These are phyloP conservation scores for Phytophthora pluvialis DNA, from an alignment of 352 stramenopile species.

Conservation along the genomic window DNA sequence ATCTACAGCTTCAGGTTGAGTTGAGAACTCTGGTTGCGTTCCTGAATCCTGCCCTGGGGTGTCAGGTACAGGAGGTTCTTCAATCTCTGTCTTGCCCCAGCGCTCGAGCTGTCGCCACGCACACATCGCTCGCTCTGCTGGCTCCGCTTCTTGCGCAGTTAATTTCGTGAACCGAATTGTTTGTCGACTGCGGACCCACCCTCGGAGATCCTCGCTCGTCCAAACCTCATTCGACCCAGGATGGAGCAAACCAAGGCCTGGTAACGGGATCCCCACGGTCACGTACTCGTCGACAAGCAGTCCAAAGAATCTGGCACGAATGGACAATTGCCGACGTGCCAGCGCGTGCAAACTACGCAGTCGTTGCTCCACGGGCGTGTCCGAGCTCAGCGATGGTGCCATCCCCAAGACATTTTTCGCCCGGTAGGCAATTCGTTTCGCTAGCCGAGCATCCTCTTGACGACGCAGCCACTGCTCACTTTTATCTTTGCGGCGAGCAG, in stretches of 20 bases:
- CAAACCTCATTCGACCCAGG: slow-evolving; percentile 41
- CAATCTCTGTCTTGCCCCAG: slow-evolving; percentile 25
- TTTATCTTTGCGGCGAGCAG: slow-evolving; percentile 33
- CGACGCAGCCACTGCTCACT: slow-evolving; percentile 46
- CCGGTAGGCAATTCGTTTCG: slow-evolving; percentile 46
- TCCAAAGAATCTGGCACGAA: slow-evolving; percentile 62
- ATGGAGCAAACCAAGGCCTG: slow-evolving; percentile 44
- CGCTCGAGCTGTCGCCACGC: slow-evolving; percentile 41
- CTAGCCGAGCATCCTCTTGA: slow-evolving; percentile 38
- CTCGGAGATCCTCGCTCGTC: slow-evolving; percentile 57
- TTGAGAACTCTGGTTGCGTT: neutral
- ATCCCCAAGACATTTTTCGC: slow-evolving; percentile 48
- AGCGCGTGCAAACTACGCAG: slow-evolving; percentile 60
- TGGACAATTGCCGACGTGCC: slow-evolving; percentile 51
- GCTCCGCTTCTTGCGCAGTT: slow-evolving; percentile 18
- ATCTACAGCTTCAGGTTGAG: neutral
- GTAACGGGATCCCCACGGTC: slow-evolving; percentile 62
- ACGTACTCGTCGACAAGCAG: slow-evolving; percentile 69
- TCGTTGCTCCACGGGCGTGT: slow-evolving; percentile 43
- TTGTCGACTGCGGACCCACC: slow-evolving; percentile 59
- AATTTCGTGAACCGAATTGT: slow-evolving; percentile 46
- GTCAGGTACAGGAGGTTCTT: neutral
- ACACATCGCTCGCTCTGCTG: slow-evolving; percentile 33
- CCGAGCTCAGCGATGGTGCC: slow-evolving; percentile 44
- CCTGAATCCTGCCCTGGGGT: neutral